A percentile compares a stretch with the other conserved stretches of the same genome.
These are phyloP conservation scores for Pseudoneurospora amorphoporcata DNA, from an alignment of 495 filamentous ascomycete species.

Conservation along the genomic window DNA sequence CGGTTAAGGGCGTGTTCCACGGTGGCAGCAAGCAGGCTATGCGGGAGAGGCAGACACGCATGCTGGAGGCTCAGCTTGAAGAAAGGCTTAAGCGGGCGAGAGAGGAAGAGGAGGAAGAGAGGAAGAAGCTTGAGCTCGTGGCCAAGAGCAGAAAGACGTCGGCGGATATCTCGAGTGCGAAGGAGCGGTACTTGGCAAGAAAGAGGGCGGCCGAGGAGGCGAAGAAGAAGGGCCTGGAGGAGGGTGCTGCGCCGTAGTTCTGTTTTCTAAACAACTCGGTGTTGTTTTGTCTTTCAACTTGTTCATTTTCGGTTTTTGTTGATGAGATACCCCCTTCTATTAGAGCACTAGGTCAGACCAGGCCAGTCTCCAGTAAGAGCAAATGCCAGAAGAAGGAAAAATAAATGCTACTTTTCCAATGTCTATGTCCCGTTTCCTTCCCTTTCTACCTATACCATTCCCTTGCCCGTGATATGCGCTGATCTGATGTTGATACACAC, in stretches of 20 bases:
- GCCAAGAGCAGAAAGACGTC: constrained; percentile 65
- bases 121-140: constrained; percentile 56
- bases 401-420: background rate
- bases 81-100: constrained; percentile 59
- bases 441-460: background rate
- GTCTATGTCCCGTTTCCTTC: background rate
- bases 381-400: background rate
- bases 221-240: constrained; percentile 37
- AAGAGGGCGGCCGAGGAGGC: constrained; percentile 71
- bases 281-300: background rate
- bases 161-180: constrained; percentile 73
- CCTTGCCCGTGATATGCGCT: background rate
- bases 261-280: background rate
- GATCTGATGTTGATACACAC: background rate
- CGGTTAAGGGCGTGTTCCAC: constrained; percentile 37
- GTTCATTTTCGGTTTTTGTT: background rate
- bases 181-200: constrained; percentile 76
- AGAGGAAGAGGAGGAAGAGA: constrained; percentile 66
- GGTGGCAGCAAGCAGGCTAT: constrained; percentile 47
- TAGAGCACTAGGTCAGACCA: background rate
- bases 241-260: background rate
- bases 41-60: constrained; percentile 72
- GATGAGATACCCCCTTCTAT: background rate
- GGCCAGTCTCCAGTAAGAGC: background rate
- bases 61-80: constrained; percentile 77